These are phyloP conservation scores for Ramaria sp. DNA, from an alignment of 768 basidiomycete species.

Conservation along the genomic window DNA sequence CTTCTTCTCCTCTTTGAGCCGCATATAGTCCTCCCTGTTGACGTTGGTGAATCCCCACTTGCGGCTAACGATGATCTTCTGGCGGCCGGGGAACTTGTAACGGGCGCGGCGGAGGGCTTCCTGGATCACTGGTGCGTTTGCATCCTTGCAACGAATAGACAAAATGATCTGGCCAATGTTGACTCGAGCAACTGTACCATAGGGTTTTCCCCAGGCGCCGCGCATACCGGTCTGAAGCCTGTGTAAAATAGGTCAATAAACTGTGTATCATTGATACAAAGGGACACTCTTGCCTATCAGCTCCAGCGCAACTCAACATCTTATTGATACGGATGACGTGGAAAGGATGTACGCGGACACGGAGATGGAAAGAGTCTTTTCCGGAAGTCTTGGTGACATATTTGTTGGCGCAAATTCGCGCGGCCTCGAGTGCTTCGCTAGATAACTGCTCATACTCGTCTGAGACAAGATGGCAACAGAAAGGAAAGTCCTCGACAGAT, in stretches of 20 bases:
- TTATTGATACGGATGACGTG: slow-evolving; percentile 99
- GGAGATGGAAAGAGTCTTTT: slow-evolving; percentile 98
- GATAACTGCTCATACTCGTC: slow-evolving; percentile 98
- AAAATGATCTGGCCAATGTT: slow-evolving; percentile 95
- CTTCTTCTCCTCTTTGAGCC: slow-evolving; percentile 82
- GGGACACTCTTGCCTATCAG: slow-evolving; percentile 76
- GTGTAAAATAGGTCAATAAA: too few species aligned
- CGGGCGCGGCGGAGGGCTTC: slow-evolving; percentile 96
- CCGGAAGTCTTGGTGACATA: slow-evolving; percentile 97
- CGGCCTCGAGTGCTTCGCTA: slow-evolving; percentile 92
- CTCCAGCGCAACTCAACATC: slow-evolving; percentile 99
- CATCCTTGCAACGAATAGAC: slow-evolving; percentile 85
- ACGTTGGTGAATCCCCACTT: slow-evolving; percentile 99
- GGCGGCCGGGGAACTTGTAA: slow-evolving; percentile 99
- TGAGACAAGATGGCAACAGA: slow-evolving; percentile 92
- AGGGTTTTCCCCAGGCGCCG: slow-evolving; percentile 99
- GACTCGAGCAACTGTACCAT: slow-evolving; percentile 91
- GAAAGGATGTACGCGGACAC: slow-evolving; percentile 96
- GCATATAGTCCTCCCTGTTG: slow-evolving; percentile 76
- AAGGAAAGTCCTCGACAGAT: slow-evolving; percentile 95
- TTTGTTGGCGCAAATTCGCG: slow-evolving; percentile 99
- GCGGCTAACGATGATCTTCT: slow-evolving; percentile 94
- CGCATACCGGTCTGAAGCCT: slow-evolving; percentile 97
- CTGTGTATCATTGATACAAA: too few species aligned
- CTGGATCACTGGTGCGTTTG: slow-evolving; percentile 77